Evolutionary conservation across 2,329 filamentous ascomycete genomes (phyloP), one percentile per base, ranked within the genome.

Genomic region (Hypoxylon sp.): DNA sequence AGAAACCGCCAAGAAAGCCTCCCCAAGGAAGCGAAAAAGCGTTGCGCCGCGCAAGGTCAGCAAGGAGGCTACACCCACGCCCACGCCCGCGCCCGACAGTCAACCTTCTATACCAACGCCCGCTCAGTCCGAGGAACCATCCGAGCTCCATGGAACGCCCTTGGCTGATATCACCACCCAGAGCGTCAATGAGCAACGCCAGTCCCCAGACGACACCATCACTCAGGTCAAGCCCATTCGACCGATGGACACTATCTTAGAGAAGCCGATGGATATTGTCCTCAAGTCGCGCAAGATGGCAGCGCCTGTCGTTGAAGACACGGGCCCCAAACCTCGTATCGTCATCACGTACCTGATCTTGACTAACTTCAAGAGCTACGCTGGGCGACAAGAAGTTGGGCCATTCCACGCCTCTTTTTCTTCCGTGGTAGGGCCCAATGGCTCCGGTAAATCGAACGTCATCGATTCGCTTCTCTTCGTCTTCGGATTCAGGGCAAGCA

Each of bases 331-430:
- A 79, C 85, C 94, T 58, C 92, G 96, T 59, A 95, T 96, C 72
- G 95, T 98, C 60, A 95, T 99, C 72, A 96, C 93, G 17, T 94
- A 97, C 78, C 85, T 99, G 54, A 90, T 97, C 66, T 86, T 99
- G 74, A 97, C 89, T 72, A 99, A 99, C 81, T 99, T 99, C 89
- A 99, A 99, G 84, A 98, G 95, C 83, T 99, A 99, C 79, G 96
- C 96, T 14, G 96, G 96, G 3, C 87, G 92, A 69, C 96, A 99
- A 80, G 92, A 97, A 81, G 96, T 99, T 66, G 96, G 96, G 0
- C 96, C 96, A 0, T 99, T 99, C 79, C 96, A 99, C 79, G 88
- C 93, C 1, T 99, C 96, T 0, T 99, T 99, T 82, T 98, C 96
- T 1, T 98, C 96, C 0, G 96, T 99, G 1, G 96, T 99, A 8